Base-by-base conservation (phyloP, 2,329 filamentous ascomycete species). In the Pyrenophora teres region DNA sequence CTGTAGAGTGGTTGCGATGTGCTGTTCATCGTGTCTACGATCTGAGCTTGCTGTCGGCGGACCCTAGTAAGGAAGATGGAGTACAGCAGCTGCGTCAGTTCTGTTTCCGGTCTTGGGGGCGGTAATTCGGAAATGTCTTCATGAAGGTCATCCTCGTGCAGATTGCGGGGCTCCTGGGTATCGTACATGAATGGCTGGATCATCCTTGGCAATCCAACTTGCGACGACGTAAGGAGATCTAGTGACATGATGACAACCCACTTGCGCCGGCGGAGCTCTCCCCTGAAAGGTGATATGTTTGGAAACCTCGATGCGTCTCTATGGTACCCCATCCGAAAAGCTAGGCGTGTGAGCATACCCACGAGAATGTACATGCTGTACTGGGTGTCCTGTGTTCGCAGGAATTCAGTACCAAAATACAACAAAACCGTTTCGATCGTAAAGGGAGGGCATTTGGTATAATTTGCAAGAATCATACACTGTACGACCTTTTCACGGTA, bases 261-360 rank as follows among this genome's bases (percentile, higher is more conserved):
- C 0, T 86, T 65, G 6, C 85, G 79, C 3, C 85, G 78, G 21
- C 85, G 78, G 75, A 86, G 80, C 67, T 87, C 82, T 2, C 79
- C 78, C 54, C 84, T 77, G 54, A 83, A 87, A 0, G 81, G 78
- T 0, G 78, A 78, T 8, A 77, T 70, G 9, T 71, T 67, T 3
- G 64, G 40, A 45, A 74, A 72, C 12, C 69, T 65, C 2, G 65
- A 64, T 2, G 72, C 69, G 21, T 78, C 76, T n/a, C 75, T 69
- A 44, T 78, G 77, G 48, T 76, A 75, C 2, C 76, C 76, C 73
- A 76, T 75, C 2, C 71, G 70, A 32, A 73, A 68, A 6, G 65
- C 64, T 2, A 70, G 59, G n/a, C 69, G 66, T 21, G 71, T 59
- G 19, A 72, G 52, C 48, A 71, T 64, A 5, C 66, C 67, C 7